phyloP scores from a whole-genome alignment of 2,329 filamentous ascomycete genomes.

The Neofusicoccum ribis region DNA sequence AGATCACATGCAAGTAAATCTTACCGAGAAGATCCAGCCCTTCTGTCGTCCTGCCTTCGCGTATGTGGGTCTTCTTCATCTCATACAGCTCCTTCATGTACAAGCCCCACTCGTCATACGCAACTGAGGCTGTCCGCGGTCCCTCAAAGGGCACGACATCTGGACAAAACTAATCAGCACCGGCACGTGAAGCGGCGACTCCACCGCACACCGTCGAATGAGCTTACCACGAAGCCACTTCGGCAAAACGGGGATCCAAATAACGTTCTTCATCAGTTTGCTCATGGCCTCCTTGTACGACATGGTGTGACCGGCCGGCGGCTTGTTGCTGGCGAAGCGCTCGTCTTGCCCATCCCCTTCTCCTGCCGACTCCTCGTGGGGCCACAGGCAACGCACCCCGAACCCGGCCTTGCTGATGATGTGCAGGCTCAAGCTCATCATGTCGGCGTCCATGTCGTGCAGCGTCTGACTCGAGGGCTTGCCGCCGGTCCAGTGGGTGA shows the following conservation, averaged over 20 bases:
- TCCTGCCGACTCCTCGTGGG: conserved; percentile 57
- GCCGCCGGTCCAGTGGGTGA: conserved; percentile 34
- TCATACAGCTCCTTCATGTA: conserved; percentile 71
- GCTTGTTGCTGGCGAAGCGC: conserved; percentile 33
- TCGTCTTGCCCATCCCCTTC: conserved; percentile 28
- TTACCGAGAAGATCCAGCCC: conserved; percentile 57
- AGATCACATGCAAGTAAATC: conserved; percentile 14
- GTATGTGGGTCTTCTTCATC: conserved; percentile 56
- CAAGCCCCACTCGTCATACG: conserved; percentile 58
- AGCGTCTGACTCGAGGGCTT: conserved; percentile 46
- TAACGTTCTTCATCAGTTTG: conserved; percentile 62
- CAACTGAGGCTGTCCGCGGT: conserved; percentile 15
- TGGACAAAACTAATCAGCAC: conserved; percentile 6
- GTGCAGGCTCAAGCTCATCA: conserved; percentile 63
- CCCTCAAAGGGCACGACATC: conserved; percentile 16
- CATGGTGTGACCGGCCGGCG: conserved; percentile 49
- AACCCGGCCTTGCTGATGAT: conserved; percentile 72
- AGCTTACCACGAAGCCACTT: conserved; percentile 55
- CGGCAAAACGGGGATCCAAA: conserved; percentile 63
- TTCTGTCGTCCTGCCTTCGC: conserved; percentile 37
- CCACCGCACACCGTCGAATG: not conserved
- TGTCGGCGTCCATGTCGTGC: conserved; percentile 60
- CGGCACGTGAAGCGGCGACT: not conserved
- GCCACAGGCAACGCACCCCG: conserved; percentile 57
- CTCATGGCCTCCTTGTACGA: conserved; percentile 66